phyloP scores from a whole-genome alignment of 805 yeast genomes.

The Pichia gijzeniarum region DNA sequence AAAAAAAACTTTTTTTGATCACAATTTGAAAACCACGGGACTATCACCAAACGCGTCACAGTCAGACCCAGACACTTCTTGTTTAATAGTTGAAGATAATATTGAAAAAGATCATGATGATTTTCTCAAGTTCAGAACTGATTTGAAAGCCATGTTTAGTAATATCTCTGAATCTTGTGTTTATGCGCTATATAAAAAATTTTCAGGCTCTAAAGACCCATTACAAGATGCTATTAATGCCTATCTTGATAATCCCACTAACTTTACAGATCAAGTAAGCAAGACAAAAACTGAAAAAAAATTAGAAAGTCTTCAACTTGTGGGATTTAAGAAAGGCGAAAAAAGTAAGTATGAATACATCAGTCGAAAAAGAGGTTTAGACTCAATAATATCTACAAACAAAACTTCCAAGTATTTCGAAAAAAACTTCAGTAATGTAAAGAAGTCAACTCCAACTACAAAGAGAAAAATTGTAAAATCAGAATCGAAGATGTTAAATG shows the following conservation, averaged over 20 bases:
- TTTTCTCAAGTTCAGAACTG: neutral
- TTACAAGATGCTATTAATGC: conserved; percentile 35
- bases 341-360: conserved; percentile 4
- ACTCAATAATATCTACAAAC: neutral
- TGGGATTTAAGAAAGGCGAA: neutral
- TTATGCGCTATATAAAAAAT: conserved; percentile 24
- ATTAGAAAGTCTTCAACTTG: neutral
- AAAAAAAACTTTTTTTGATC: neutral
- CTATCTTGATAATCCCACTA: conserved; percentile 30
- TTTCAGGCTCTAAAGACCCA: conserved; percentile 22
- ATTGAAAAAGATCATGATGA: conserved; percentile 1
- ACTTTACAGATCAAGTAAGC: neutral
- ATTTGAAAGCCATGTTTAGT: conserved; percentile 32
- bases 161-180: conserved; percentile 23
- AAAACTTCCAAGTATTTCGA: neutral
- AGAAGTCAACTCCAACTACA: too few species aligned
- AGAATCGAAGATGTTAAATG: conserved; percentile 33
- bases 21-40: neutral
- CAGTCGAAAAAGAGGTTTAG: conserved; percentile 4
- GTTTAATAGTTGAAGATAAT: neutral
- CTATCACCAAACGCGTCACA: neutral
- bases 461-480: neutral
- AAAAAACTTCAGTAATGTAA: neutral
- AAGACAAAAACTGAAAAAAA: neutral
- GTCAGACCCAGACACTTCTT: neutral